Conservation (phyloP, 768 basidiomycete genomes). For the Tephrocybe sp. region DNA sequence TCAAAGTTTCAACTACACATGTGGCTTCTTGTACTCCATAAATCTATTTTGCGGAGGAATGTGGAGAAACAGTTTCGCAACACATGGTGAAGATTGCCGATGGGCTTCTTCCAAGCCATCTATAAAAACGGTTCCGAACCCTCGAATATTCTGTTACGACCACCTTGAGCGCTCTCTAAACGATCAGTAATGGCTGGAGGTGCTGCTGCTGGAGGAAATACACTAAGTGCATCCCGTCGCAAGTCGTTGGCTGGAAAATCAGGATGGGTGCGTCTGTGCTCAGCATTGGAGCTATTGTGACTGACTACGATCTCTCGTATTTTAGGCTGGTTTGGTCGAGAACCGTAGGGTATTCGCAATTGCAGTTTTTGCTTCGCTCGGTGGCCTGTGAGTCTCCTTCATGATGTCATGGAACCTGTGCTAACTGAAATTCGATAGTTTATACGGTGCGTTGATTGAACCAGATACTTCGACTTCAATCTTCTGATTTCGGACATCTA, state of each 20-base stretch:
- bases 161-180: background rate
- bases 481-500: background rate
- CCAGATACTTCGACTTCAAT: slow-evolving; percentile 8
- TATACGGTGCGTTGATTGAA: slow-evolving; percentile 49
- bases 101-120: background rate
- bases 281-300: background rate
- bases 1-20: background rate
- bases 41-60: background rate
- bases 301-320: background rate
- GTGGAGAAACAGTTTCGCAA: background rate
- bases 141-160: background rate
- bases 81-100: slow-evolving; percentile 6
- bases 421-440: slow-evolving; percentile 30
- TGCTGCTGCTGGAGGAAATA: slow-evolving; percentile 24
- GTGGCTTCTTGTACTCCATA: slow-evolving; percentile 9
- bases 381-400: slow-evolving; percentile 56
- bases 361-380: slow-evolving; percentile 76
- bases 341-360: slow-evolving; percentile 66
- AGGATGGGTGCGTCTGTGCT: slow-evolving; percentile 54
- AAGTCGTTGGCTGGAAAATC: slow-evolving; percentile 58
- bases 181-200: slow-evolving; percentile 42
- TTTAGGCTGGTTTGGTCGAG: slow-evolving; percentile 58
- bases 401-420: background rate
- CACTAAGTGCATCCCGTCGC: slow-evolving; percentile 43
- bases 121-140: background rate